Percentiles rank a stretch among this genome's conserved stretches.
phyloP scores from a whole-genome alignment of 441 rosid genomes.

The Viola pubescens region DNA sequence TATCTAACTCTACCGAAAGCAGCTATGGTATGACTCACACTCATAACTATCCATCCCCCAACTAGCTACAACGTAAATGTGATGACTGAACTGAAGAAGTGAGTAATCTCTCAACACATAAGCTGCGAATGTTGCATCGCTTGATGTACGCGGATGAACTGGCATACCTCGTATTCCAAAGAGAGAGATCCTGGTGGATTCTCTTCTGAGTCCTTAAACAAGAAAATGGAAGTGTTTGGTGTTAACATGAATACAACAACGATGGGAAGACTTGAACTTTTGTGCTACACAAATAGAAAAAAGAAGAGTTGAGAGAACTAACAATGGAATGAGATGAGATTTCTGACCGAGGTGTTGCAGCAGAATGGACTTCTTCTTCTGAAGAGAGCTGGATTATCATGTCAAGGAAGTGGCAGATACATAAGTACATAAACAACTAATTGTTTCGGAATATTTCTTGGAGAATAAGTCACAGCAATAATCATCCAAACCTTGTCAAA shows the following conservation, averaged over 20 bases:
- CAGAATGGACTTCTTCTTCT: slow-evolving; percentile 25
- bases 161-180: slow-evolving; percentile 26
- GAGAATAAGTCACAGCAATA: background rate
- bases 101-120: no score
- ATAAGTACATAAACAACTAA: background rate
- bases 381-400: slow-evolving; percentile 35
- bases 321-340: slow-evolving; percentile 20
- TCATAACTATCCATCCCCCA: no score
- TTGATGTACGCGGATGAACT: background rate
- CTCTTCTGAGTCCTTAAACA: slow-evolving; percentile 33
- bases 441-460: background rate
- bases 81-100: no score
- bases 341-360: slow-evolving; percentile 18
- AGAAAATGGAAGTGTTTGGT: slow-evolving; percentile 9
- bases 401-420: slow-evolving; percentile 1
- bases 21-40: no score
- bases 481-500: slow-evolving; percentile 41
- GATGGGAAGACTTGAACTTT: background rate
- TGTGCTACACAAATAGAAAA: background rate
- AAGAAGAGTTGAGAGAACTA: slow-evolving; percentile 7
- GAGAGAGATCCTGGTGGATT: slow-evolving; percentile 22
- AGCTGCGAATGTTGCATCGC: no score
- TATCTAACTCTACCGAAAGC: no score
- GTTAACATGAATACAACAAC: slow-evolving; percentile 1
- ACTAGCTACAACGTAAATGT: no score